Evolutionary conservation across 495 filamentous ascomycete species (phyloP), one percentile per base, ranked within the genome.

Genomic region (Clavariopsis aquatica): DNA sequence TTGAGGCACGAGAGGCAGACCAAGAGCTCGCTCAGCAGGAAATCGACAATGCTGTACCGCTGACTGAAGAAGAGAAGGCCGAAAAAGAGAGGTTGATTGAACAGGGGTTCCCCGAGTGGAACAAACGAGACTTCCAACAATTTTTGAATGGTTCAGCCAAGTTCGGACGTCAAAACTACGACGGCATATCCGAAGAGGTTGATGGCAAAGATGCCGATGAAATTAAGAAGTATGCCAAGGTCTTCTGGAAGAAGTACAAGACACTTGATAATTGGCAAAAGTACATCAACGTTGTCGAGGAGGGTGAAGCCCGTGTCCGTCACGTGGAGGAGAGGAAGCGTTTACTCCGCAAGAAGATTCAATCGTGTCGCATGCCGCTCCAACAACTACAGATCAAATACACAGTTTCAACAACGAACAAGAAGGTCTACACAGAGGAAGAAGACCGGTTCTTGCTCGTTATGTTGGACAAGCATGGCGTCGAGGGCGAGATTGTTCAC

Each of bases 381-480:
- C 93, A 98, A 76, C 95, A 99, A 76, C 84, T 99, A 59, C 96
- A 96, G 81, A 91, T 99, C 78, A 96, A 94, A 78, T 99, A 99
- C 75, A 94, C 92, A 0, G 94, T 99, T 22, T 96, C 92, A 1
- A 99, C 95, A 2, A 99, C 95, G 51, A 99, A 99, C 80, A 99
- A 99, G 82, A 98, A 98, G 79, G 92, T 98, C 6, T 99, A 99
- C 72, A 97, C 94, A 0, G 95, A 98, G 72, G 95, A 99, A 72
- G 95, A 99, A 76, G 95, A 99, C 71, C 86, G 95, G 12, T 99
- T 99, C 78, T 80, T 99, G 52, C 81, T 99, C 28, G 93, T 98
- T 38, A 89, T 96, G 78, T 77, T 99, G 2, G 92, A 99, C 74
- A 87, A 86, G 75, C 89, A 89, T 70, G 95, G 95, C 20, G 84